Evolutionary conservation across 305 asterid genomes (phyloP), one percentile per base, ranked within the genome.

Genomic region (Fraxinus latifolia): DNA sequence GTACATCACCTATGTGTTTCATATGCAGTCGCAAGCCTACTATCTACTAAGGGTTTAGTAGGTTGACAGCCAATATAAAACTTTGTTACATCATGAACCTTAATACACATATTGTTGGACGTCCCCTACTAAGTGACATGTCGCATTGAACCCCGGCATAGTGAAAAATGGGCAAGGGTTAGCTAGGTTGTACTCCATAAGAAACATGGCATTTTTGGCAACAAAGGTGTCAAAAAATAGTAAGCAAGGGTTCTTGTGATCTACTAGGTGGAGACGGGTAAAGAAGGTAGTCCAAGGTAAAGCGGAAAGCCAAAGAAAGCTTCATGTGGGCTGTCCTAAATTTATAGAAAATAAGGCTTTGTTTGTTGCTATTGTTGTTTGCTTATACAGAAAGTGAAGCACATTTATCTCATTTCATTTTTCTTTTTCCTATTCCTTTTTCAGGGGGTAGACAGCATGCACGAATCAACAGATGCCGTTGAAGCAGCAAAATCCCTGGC

Each of bases 401-500:
- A 17, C 67, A 55, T 0, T 23, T 37, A 23, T 62, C 33, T 62
- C 33, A 7, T 62, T 62, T 8, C n/a, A 23, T 62, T 23, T 19
- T 19, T 21, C n/a, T 32, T 62, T 62, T 60, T 21, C 31, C 71
- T 53, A n/a, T 55, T 55, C 67, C 29, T 79, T 50, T 70, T 68
- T 0, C 86, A 95, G 99, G 98, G 99, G 8, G 96, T 67, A 12
- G 99, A 94, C 83, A 92, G 97, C 84, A 73, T 70, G 17, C 91
- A 85, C 3, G 92, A 90, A 55, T 94, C 99, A 74, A 81, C 87
- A 2, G 97, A 94, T 68, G 98, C 92, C 2, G 73, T 95, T 7
- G 92, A 86, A 73, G 97, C 98, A 72, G 99, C 99, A 65, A 95
- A 90, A 55, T 80, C 90, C 42, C 84, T 95, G 67, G 94, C 97